phyloP scores from a whole-genome alignment of 768 basidiomycete species.

The Pleurotus platypus region DNA sequence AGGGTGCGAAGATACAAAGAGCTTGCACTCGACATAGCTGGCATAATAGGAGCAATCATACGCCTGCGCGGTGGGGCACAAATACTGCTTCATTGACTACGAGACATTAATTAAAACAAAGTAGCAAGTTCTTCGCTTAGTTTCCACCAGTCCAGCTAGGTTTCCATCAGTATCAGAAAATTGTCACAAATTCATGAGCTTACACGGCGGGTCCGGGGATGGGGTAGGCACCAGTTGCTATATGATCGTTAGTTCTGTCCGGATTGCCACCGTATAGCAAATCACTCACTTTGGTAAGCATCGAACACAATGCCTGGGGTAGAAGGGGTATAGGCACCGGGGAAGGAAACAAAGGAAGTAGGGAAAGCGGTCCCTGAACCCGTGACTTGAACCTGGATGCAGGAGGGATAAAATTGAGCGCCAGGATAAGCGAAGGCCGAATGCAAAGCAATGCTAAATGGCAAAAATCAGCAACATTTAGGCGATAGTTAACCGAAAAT shows the following conservation, averaged over 20 bases:
- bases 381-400: constrained; percentile 43
- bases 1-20: too few species aligned
- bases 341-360: constrained; percentile 46
- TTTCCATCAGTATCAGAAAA: constrained; percentile 1
- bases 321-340: constrained; percentile 33
- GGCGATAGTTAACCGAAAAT: not conserved
- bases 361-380: constrained; percentile 41
- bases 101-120: too few species aligned
- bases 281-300: not conserved
- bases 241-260: not conserved
- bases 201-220: constrained; percentile 8
- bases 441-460: constrained; percentile 35
- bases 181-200: not conserved
- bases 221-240: constrained; percentile 4
- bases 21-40: too few species aligned
- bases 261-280: too few species aligned
- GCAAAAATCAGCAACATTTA: not conserved
- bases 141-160: not conserved
- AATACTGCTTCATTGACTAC: too few species aligned
- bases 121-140: too few species aligned
- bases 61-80: too few species aligned
- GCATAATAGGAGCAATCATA: too few species aligned
- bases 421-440: constrained; percentile 37
- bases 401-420: constrained; percentile 41
- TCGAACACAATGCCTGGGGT: constrained; percentile 8